These are phyloP conservation scores for Hemisphaericaspora xylanilytica DNA, from an alignment of 1,139 yeast species.

Conservation along the genomic window DNA sequence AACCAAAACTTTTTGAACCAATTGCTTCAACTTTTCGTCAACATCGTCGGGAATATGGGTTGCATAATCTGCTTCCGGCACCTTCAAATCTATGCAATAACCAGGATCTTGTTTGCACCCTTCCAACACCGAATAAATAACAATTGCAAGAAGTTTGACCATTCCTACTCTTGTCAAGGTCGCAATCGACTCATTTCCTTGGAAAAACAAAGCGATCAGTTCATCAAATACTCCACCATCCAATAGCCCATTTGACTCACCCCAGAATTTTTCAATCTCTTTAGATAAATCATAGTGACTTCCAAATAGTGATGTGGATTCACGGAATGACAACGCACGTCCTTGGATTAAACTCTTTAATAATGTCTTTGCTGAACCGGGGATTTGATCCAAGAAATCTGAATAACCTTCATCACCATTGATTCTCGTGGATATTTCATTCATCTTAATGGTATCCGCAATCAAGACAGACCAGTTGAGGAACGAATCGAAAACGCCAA, in stretches of 20 bases:
- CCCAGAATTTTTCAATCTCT: conserved; percentile 20
- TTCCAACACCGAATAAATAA: conserved; percentile 19
- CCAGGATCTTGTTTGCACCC: conserved; percentile 6
- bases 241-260: conserved; percentile 11
- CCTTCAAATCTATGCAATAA: conserved; percentile 3
- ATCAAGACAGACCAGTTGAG: conserved; percentile 31
- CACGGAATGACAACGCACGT: conserved; percentile 23
- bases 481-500: conserved; percentile 20
- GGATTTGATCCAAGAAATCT: conserved; percentile 32
- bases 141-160: conserved; percentile 26
- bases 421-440: conserved; percentile 53
- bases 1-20: conserved; percentile 1
- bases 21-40: conserved; percentile 1
- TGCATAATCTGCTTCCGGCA: neutral
- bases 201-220: conserved; percentile 38
- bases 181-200: conserved; percentile 43
- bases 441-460: conserved; percentile 57
- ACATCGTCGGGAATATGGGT: neutral
- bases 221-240: conserved; percentile 37
- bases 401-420: conserved; percentile 33
- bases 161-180: conserved; percentile 33
- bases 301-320: conserved; percentile 17
- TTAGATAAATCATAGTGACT: conserved; percentile 15
- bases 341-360: conserved; percentile 37
- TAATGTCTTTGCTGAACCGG: conserved; percentile 34